Evolutionary conservation across 768 basidiomycete species (phyloP), one percentile per base, ranked within the genome.

Genomic region (Lactarius akahatsu): DNA sequence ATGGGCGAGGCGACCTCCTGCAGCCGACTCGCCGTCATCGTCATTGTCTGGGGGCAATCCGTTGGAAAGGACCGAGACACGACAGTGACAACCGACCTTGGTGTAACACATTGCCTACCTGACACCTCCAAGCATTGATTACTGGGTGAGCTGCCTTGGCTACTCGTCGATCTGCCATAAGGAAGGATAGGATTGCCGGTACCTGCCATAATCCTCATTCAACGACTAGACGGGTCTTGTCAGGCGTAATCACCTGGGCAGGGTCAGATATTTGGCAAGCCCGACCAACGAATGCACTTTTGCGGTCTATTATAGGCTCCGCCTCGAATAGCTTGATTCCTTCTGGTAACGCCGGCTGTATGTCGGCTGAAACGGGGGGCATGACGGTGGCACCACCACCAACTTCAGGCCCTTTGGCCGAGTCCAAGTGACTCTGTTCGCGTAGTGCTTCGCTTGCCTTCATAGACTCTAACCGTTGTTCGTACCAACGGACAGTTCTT

Each of bases 21-120:
- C 96, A 1, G 93, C 94, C 0, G 90, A 87, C 78, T 99, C 96
- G 1, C 95, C 93, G 65, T 98, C 92, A 66, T 98, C 96, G 64
- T 96, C 93, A 65, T 97, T 96, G 73, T 98, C 96, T 94, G 69
- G 6, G 23, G 50, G 34, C 57, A 15, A 15, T 38, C 26, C 10
- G 13, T 36, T 15, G 26, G 47, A 36, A 28, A 50, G 56, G 30
- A 15, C 18, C 26, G 50, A 34, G 23, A 45, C 18, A 5, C 52
- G 55, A 32, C 38, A 54, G 38, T 4, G 20, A 47, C 62, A 23
- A 40, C 70, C 23, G 26, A 70, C 76, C 76, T 71, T 77, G 73
- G 65, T 77, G 74, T 52, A 77, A 47, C 13, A 73, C 67, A 40
- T 67, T 73, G 63, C 74, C 69, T 16, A 73, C 69, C 36, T 69